phyloP scores from a whole-genome alignment of 208 protist species.

The Crithidia bombi region DNA sequence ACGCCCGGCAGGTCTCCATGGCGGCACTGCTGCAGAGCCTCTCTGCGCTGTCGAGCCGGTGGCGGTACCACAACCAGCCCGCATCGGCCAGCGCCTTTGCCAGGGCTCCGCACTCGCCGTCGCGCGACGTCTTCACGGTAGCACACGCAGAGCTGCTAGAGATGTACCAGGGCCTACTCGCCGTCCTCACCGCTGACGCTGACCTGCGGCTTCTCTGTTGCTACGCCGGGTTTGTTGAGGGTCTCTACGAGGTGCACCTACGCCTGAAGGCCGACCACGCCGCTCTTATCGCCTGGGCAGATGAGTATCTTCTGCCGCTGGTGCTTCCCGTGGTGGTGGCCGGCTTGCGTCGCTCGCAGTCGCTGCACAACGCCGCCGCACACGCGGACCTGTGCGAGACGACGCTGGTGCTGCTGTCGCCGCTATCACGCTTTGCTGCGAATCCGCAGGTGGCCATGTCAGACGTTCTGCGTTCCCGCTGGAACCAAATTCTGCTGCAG shows the following conservation, averaged over 20 bases:
- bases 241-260: slow-evolving; percentile 49
- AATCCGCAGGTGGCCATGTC: slow-evolving; percentile 27
- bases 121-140: not conserved
- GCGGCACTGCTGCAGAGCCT: slow-evolving; percentile 22
- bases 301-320: slow-evolving; percentile 38
- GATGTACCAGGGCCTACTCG: slow-evolving; percentile 26
- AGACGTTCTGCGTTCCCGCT: slow-evolving; percentile 32
- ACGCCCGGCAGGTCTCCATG: slow-evolving; percentile 16
- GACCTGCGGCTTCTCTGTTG: slow-evolving; percentile 65
- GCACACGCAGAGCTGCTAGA: slow-evolving; percentile 1
- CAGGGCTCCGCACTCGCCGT: not conserved
- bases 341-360: slow-evolving; percentile 36
- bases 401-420: slow-evolving; percentile 55
- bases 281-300: slow-evolving; percentile 41
- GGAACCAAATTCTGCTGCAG: slow-evolving; percentile 45
- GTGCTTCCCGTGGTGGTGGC: slow-evolving; percentile 43
- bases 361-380: slow-evolving; percentile 44
- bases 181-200: slow-evolving; percentile 40
- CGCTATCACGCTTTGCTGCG: slow-evolving; percentile 44
- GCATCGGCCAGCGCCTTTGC: not conserved
- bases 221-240: slow-evolving; percentile 58
- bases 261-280: slow-evolving; percentile 33
- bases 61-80: slow-evolving; percentile 1
- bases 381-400: slow-evolving; percentile 66
- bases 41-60: slow-evolving; percentile 11